phyloP scores from a whole-genome alignment of 805 yeast genomes.

The Yamadazyma akitaensis region DNA sequence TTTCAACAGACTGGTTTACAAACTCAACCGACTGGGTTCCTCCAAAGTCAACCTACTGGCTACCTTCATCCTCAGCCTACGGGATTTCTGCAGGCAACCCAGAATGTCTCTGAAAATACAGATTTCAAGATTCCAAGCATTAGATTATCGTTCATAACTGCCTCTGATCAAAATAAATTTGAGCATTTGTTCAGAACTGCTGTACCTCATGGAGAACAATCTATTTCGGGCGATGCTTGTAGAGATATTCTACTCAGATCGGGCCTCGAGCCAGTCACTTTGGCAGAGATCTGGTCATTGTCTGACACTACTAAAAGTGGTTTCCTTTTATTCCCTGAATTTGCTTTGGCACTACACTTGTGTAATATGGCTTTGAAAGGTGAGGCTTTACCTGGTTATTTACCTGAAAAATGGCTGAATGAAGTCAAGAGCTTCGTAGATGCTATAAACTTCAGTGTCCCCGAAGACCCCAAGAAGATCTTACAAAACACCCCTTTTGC shows the following conservation, averaged over 20 bases:
- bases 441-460: constrained; percentile 76
- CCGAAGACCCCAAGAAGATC: constrained; percentile 48
- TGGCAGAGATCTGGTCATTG: constrained; percentile 86
- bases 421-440: constrained; percentile 90
- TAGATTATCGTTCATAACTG: constrained; percentile 79
- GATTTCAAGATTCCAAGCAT: constrained; percentile 68
- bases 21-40: constrained; percentile 14
- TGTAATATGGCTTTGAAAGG: constrained; percentile 78
- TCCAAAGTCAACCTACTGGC: constrained; percentile 20
- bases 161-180: constrained; percentile 81
- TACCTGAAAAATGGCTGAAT: constrained; percentile 71
- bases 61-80: constrained; percentile 24
- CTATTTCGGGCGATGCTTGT: constrained; percentile 70
- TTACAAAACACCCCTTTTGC: constrained; percentile 47
- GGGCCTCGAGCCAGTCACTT: constrained; percentile 65
- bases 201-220: constrained; percentile 65
- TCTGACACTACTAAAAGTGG: constrained; percentile 91
- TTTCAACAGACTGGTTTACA: constrained; percentile 13
- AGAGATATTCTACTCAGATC: constrained; percentile 78
- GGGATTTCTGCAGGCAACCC: constrained; percentile 33
- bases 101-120: constrained; percentile 51
- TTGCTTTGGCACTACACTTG: constrained; percentile 85
- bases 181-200: constrained; percentile 81
- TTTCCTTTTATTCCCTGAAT: constrained; percentile 84
- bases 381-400: constrained; percentile 65